These are phyloP conservation scores for Pulveroboletus frians DNA, from an alignment of 768 basidiomycete genomes.

Conservation along the genomic window DNA sequence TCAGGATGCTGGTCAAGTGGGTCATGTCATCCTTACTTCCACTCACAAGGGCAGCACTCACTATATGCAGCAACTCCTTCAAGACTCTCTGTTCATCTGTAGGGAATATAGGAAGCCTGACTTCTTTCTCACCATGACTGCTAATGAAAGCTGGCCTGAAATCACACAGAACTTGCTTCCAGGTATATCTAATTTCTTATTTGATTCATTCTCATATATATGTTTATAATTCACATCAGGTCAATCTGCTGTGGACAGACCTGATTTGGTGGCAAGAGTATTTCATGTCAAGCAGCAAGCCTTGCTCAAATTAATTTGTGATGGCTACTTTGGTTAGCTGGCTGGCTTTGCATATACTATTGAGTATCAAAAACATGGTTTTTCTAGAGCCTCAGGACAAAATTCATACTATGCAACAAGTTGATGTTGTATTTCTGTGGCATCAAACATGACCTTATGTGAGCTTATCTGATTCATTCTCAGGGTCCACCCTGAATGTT, in stretches of 20 bases:
- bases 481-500: too few relatives aligned
- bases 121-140: constrained; percentile 52
- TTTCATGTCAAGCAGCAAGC: constrained; percentile 41
- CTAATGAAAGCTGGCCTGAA: constrained; percentile 49
- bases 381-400: background rate
- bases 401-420: background rate
- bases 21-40: too few relatives aligned
- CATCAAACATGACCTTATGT: too few relatives aligned
- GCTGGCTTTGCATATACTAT: constrained; percentile 47
- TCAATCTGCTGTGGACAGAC: constrained; percentile 38
- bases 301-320: constrained; percentile 33
- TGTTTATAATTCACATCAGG: constrained; percentile 2
- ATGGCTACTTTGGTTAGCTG: constrained; percentile 38
- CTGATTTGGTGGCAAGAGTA: constrained; percentile 43
- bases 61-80: too few relatives aligned
- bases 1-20: too few relatives aligned
- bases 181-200: constrained; percentile 14
- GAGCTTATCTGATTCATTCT: too few relatives aligned
- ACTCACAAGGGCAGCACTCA: too few relatives aligned
- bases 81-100: too few relatives aligned
- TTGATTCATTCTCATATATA: background rate
- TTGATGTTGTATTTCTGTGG: too few relatives aligned
- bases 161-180: constrained; percentile 34
- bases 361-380: constrained; percentile 26
- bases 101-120: too few relatives aligned